Base-by-base conservation (phyloP, 495 filamentous ascomycete species). In the Lophiotrema nucula region DNA sequence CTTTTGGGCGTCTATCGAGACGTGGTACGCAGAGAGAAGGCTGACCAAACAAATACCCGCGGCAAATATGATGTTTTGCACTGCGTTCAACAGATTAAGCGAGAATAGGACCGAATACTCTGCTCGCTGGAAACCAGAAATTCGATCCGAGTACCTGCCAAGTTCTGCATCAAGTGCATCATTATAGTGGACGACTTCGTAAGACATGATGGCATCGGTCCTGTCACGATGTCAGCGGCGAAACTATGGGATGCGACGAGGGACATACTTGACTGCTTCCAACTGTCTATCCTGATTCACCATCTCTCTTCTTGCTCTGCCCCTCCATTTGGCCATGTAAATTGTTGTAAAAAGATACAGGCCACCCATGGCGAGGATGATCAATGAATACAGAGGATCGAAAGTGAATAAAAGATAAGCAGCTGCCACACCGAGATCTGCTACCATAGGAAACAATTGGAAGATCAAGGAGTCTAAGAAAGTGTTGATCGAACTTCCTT, bases 361-460 rank as follows among this genome's bases (percentile, higher is more conserved):
- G 44, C 54, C 48, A 27, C 41, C 49, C 12, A 57, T 37, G 1
- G n/a, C 33, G 15, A 57, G 25, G 2, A 57, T 3, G 10, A 57
- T 41, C 33, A 57, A 21, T 2, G 41, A 47, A 22, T 57, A 57
- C 16, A 57, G 43, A 1, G 45, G 19, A 23, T 57, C 54, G 8
- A 48, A 49, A 5, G 18, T 6, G 2, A 57, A 13, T 1, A 49
- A 5, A 19, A 57, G 49, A 31, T 57, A 57, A 2, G 26, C 45
- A 1, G 54, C 54, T 21, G 54, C 54, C 21, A 57, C 33, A 6
- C 44, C 44, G n/a, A 57, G 45, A 49, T 57, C 54, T 2, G 43
- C 24, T 16, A 57, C 54, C 54, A 57, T 57, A 16, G 54, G 54
- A 26, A 57, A 57, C 2, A 57, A 35, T 16, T 57, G 44, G 25